These are phyloP conservation scores for Nymphaea colorata DNA, from an alignment of 164 flowering plant genomes.

Conservation along the genomic window DNA sequence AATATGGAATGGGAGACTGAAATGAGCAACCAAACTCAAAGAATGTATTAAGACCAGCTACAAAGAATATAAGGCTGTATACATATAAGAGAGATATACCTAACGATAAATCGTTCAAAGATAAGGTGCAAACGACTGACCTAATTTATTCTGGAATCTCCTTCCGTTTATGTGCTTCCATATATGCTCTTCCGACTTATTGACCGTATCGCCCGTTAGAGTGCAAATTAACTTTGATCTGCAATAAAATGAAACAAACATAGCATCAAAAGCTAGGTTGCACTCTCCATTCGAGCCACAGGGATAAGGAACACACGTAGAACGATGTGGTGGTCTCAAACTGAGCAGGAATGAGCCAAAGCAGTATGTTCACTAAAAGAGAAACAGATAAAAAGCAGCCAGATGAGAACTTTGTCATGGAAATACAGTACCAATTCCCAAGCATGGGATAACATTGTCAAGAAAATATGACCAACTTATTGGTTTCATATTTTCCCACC, in stretches of 20 bases:
- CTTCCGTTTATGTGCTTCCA: slow-evolving; percentile 94
- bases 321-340: no score
- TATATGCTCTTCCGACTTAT: slow-evolving; percentile 87
- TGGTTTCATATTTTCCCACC: no score
- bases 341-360: no score
- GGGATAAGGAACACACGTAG: no score
- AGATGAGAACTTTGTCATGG: no score
- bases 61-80: not conserved
- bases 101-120: not conserved
- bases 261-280: not conserved
- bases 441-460: no score
- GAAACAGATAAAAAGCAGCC: no score
- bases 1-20: not conserved
- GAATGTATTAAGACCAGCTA: not conserved
- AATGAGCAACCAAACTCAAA: not conserved
- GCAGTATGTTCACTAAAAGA: no score
- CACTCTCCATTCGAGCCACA: no score
- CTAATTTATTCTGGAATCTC: slow-evolving; percentile 73
- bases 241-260: slow-evolving; percentile 6
- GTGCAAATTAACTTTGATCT: slow-evolving; percentile 81
- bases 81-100: not conserved
- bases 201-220: slow-evolving; percentile 71
- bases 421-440: no score
- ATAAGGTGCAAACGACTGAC: slow-evolving; percentile 15
- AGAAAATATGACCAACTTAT: no score